A percentile compares a stretch with the other conserved stretches of the same genome.
Conservation (phyloP, 2,329 filamentous ascomycete species). For the Colletotrichum zoysiae region DNA sequence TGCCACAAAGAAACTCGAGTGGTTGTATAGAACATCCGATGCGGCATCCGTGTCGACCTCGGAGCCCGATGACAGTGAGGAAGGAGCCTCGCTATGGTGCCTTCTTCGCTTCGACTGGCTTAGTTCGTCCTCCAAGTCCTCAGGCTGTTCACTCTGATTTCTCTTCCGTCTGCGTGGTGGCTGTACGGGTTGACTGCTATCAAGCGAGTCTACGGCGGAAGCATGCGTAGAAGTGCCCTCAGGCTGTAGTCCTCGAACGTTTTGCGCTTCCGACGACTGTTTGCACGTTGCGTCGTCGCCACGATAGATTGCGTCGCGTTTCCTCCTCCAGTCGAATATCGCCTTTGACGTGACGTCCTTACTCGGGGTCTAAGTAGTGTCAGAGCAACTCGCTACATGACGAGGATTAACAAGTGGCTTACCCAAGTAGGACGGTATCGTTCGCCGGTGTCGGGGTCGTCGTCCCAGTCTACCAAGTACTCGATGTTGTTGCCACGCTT, state of each 20-base stretch:
- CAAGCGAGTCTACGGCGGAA: slow-evolving; percentile 1
- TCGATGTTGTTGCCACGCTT: slow-evolving; percentile 45
- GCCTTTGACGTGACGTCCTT: slow-evolving; percentile 50
- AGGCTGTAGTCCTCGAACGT: not conserved
- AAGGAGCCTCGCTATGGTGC: slow-evolving; percentile 27
- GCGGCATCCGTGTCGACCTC: slow-evolving; percentile 36
- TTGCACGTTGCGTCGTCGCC: not conserved
- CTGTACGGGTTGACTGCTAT: slow-evolving; percentile 37
- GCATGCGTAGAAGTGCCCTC: not conserved
- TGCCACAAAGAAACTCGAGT: slow-evolving; percentile 44
- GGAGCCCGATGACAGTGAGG: slow-evolving; percentile 28
- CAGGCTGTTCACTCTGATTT: not conserved
- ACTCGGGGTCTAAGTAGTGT: slow-evolving; percentile 26
- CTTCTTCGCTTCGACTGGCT: slow-evolving; percentile 19
- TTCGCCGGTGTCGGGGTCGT: slow-evolving; percentile 50
- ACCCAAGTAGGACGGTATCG: slow-evolving; percentile 53
- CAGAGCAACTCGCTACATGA: slow-evolving; percentile 18
- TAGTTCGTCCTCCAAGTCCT: slow-evolving; percentile 16
- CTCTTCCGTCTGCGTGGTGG: slow-evolving; percentile 30
- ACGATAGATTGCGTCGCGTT: slow-evolving; percentile 15
- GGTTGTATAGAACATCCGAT: slow-evolving; percentile 33
- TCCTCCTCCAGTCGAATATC: slow-evolving; percentile 51
- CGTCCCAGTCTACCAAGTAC: slow-evolving; percentile 57
- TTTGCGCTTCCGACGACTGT: not conserved
- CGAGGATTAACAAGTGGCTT: slow-evolving; percentile 38